Evolutionary conservation across 495 filamentous ascomycete genomes (phyloP).

Genomic region (Pyrenula massariospora): DNA sequence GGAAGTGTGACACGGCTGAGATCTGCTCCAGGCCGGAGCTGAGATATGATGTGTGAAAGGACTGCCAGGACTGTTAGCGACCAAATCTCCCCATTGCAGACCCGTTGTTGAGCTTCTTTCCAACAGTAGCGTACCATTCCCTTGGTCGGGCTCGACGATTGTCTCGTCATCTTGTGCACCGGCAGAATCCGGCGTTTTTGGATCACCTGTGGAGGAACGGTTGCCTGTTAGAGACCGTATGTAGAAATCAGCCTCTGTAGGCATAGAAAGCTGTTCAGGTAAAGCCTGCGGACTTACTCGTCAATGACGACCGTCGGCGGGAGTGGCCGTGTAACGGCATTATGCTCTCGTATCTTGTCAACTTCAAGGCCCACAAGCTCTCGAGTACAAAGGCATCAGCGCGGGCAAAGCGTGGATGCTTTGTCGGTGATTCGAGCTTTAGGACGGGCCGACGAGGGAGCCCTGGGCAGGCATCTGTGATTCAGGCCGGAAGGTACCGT

Average conservation of each 20-base stretch:
- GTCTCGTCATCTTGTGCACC: slow-evolving; percentile 57
- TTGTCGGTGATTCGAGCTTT: too few relatives aligned
- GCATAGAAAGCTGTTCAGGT: not conserved
- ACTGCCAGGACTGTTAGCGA: slow-evolving; percentile 33
- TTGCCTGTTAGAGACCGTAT: slow-evolving; percentile 23
- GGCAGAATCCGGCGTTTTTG: slow-evolving; percentile 19
- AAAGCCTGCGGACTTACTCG: slow-evolving; percentile 16
- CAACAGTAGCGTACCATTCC: slow-evolving; percentile 35
- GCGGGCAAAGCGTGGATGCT: too few relatives aligned
- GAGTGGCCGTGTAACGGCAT: slow-evolving; percentile 21
- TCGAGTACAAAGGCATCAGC: too few relatives aligned
- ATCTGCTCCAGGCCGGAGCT: slow-evolving; percentile 89
- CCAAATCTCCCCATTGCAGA: not conserved
- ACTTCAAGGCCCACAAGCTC: too few relatives aligned
- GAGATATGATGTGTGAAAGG: slow-evolving; percentile 90
- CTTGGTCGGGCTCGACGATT: slow-evolving; percentile 57
- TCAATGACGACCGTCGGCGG: slow-evolving; percentile 22
- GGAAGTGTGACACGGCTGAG: slow-evolving; percentile 88
- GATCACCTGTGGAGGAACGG: slow-evolving; percentile 44
- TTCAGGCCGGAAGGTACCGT: not conserved
- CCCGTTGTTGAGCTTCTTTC: not conserved
- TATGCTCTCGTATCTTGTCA: slow-evolving; percentile 1
- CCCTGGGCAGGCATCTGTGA: not conserved
- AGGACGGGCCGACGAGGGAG: too few relatives aligned
- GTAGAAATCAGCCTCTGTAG: not conserved